Evolutionary conservation across 1,284 basidiomycete genomes (phyloP).

Genomic region (Termitomyces sp.): DNA sequence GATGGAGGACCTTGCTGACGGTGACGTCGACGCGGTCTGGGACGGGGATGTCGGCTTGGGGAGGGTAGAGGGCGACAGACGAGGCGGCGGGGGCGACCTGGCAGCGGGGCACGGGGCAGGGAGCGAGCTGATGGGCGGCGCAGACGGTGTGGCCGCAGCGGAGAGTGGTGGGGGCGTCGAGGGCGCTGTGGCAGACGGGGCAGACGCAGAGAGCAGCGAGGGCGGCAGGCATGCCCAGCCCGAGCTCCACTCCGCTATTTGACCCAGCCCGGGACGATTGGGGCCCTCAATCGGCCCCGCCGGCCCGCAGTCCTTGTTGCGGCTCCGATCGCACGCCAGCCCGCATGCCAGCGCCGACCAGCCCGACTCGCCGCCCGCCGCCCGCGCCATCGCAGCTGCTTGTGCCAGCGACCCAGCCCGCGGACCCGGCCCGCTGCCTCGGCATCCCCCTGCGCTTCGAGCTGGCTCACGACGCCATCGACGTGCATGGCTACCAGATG

Average conservation of each 20-base stretch:
- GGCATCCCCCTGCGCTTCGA: constrained; percentile 23
- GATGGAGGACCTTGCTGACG: constrained; percentile 53
- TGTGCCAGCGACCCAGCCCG: constrained; percentile 7
- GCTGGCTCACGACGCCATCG: constrained; percentile 18
- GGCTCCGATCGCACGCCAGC: constrained; percentile 7
- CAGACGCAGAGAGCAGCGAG: constrained; percentile 29
- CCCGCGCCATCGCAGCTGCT: constrained; percentile 16
- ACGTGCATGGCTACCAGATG: constrained; percentile 58
- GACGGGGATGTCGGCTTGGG: background rate
- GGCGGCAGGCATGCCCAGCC: constrained; percentile 10
- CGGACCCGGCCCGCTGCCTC: constrained; percentile 9
- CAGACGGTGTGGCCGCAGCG: constrained; percentile 42
- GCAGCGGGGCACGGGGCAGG: constrained; percentile 28
- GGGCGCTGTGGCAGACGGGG: constrained; percentile 25
- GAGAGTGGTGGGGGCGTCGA: constrained; percentile 32
- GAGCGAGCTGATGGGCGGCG: constrained; percentile 21
- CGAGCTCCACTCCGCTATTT: constrained; percentile 1
- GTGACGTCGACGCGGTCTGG: constrained; percentile 46
- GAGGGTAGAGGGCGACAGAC: constrained; percentile 17
- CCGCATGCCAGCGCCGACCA: constrained; percentile 5
- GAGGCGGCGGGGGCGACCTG: constrained; percentile 16
- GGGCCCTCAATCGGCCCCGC: constrained; percentile 6
- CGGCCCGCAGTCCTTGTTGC: too few species aligned
- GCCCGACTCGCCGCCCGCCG: constrained; percentile 6
- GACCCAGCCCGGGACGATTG: constrained; percentile 3